Conservation (phyloP, 106 monocot species). For the Amphibolis antarctica region DNA sequence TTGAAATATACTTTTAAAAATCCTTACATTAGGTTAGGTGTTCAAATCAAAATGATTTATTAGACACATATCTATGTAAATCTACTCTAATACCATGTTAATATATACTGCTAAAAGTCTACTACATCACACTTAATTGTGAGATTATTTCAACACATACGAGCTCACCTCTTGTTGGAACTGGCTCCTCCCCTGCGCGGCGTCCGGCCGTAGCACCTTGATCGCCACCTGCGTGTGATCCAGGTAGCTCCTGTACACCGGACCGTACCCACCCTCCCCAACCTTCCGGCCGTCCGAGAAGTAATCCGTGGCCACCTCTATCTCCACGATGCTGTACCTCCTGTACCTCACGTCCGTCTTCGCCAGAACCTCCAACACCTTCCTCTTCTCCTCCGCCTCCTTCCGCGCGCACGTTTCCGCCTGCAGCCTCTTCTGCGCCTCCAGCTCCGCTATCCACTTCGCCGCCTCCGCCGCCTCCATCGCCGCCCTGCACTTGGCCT, state of each 20-base stretch:
- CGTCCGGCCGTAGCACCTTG: slow-evolving; percentile 61
- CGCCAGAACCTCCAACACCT: slow-evolving; percentile 6
- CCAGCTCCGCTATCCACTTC: slow-evolving; percentile 43
- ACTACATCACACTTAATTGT: neutral
- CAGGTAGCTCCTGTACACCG: slow-evolving; percentile 52
- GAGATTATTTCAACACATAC: neutral
- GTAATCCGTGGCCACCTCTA: slow-evolving; percentile 34
- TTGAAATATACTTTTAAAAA: no score
- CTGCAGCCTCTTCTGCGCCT: slow-evolving; percentile 42
- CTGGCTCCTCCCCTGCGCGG: slow-evolving; percentile 54
- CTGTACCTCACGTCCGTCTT: slow-evolving; percentile 30
- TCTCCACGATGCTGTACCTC: slow-evolving; percentile 39
- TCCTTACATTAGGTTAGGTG: no score
- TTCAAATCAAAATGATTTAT: no score
- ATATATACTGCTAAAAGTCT: no score
- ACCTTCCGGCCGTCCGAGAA: slow-evolving; percentile 35
- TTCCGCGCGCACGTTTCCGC: slow-evolving; percentile 35
- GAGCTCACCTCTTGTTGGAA: slow-evolving; percentile 59
- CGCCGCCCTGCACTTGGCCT: slow-evolving; percentile 42
- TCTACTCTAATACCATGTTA: no score
- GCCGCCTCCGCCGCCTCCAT: slow-evolving; percentile 47
- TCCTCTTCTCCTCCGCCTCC: slow-evolving; percentile 44
- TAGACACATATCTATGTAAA: no score
- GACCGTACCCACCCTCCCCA: slow-evolving; percentile 79
- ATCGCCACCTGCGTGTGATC: slow-evolving; percentile 66